Conservation (phyloP, 345 rosid species). For the Salix exigua region DNA sequence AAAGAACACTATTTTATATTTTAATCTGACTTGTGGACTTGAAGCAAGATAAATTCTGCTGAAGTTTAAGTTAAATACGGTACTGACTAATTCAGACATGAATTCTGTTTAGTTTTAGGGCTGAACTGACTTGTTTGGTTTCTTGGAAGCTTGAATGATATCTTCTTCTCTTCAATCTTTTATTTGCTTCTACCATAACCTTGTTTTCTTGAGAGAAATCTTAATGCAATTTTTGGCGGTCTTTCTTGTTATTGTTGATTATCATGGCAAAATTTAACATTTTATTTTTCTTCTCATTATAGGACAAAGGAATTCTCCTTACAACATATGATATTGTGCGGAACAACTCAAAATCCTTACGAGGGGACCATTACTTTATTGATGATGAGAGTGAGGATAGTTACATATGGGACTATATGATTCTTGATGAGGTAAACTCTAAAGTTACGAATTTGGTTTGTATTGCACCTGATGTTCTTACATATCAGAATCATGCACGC, state of each 20-base stretch:
- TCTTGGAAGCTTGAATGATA: not conserved
- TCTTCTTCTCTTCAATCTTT: not conserved
- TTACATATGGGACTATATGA: conserved; percentile 85
- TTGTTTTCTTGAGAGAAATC: not conserved
- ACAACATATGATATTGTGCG: conserved; percentile 95
- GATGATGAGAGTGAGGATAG: conserved; percentile 59
- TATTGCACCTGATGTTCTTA: not conserved
- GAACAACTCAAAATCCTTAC: conserved; percentile 70
- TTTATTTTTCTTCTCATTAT: conserved; percentile 19
- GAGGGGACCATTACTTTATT: conserved; percentile 40
- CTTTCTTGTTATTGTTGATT: conserved; percentile 1
- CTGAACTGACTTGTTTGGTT: not conserved
- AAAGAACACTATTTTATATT: not conserved
- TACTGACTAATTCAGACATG: not conserved
- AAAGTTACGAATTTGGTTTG: not conserved
- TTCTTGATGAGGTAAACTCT: conserved; percentile 82
- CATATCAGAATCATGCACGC: not conserved
- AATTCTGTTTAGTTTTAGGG: not conserved
- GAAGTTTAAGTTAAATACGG: not conserved
- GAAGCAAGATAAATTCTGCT: not conserved
- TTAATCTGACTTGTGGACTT: not conserved
- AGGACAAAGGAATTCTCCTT: conserved; percentile 87
- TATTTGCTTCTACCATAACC: not conserved
- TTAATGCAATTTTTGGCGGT: not conserved
- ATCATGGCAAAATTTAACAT: not conserved